Conservation (phyloP, 306 rosid species). For the Corylus americana region DNA sequence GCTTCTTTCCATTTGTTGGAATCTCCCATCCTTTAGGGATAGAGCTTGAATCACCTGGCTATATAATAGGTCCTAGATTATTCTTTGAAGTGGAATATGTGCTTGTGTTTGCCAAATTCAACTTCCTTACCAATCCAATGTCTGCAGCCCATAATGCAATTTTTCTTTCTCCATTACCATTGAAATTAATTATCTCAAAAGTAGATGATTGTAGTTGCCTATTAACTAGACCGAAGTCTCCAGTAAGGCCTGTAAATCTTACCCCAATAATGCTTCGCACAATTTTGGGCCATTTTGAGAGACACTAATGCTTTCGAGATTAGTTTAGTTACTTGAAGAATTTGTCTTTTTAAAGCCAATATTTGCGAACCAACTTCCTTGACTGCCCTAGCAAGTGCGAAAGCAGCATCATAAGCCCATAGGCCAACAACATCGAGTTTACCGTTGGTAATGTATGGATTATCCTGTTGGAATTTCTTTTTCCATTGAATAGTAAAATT, state of each 20-base stretch:
- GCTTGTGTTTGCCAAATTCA: constrained; percentile 3
- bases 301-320: constrained; percentile 43
- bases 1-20: constrained; percentile 41
- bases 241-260: constrained; percentile 23
- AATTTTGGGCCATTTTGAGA: constrained; percentile 38
- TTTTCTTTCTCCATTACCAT: constrained; percentile 35
- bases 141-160: constrained; percentile 53
- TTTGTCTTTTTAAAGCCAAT: not conserved
- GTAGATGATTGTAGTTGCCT: constrained; percentile 26
- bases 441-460: constrained; percentile 26
- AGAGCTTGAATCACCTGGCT: constrained; percentile 58
- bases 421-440: constrained; percentile 36
- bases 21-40: constrained; percentile 55
- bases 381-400: constrained; percentile 57
- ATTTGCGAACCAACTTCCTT: constrained; percentile 34
- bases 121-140: constrained; percentile 34
- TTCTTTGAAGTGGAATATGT: constrained; percentile 16
- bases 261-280: constrained; percentile 24
- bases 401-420: constrained; percentile 68
- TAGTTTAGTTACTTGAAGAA: constrained; percentile 26
- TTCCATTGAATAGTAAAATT: constrained; percentile 44
- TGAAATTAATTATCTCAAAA: constrained; percentile 41
- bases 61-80: constrained; percentile 28
- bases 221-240: constrained; percentile 15
- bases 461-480: constrained; percentile 32